Base-by-base conservation (phyloP, 306 rosid species). In the Phaseolus lunatus region DNA sequence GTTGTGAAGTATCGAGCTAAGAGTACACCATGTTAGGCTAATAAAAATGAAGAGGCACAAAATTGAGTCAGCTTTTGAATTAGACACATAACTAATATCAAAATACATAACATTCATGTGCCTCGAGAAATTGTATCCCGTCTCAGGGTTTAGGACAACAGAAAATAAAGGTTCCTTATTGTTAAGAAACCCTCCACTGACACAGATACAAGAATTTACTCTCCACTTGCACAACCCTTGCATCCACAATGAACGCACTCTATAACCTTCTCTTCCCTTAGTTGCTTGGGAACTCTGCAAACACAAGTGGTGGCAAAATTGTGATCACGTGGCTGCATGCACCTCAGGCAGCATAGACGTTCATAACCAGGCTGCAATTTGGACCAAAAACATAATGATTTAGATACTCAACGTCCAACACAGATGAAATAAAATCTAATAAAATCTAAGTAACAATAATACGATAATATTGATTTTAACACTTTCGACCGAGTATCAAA, bases 171-270 rank as follows among this genome's bases (percentile, higher is more conserved):
- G 35, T 41, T 61, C 35, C 52, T 7, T 41, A 44, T 49, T 68
- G 20, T 50, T 22, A 33, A 66, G 26, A 79, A 80, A 72, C 58
- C 84, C 74, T 72, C 77, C 58, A 13, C 24, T 15, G 27, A 41
- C 62, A 24, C 23, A 29, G 23, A 56, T 27, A 52, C 47, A 48
- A 70, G 67, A 75, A 31, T 44, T 90, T 85, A 93, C 48, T 89
- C 98, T 61, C 97, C 97, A 9, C 97, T 93, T n/a, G 98, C 98
- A 70, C 98, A 93, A 7, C 98, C 98, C 88, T 56, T 72, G 63
- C 97, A 93, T 57, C 97, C 96, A 29, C 98, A 93, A 43, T 93
- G 97, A 71, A 93, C 98, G 37, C 97, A 93, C 80, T 91, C 98
- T 9, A 91, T 86, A 15, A 90, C 92, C 81, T 93, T 93, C 81